Evolutionary conservation across 1,284 basidiomycete species (phyloP), one percentile per base, ranked within the genome.

Genomic region (Fomitopsis palustris): DNA sequence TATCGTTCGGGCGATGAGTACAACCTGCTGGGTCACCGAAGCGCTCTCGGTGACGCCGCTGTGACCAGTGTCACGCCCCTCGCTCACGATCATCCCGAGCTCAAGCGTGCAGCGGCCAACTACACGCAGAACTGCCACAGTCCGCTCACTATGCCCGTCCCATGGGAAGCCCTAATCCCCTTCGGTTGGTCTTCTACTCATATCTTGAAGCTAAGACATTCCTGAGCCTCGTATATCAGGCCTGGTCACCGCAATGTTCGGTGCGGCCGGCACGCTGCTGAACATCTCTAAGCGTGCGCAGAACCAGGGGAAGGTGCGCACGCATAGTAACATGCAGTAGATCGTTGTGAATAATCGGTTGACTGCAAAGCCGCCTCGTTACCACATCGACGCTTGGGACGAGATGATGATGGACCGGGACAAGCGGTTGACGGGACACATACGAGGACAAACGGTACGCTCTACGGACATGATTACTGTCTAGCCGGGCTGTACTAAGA

Each of bases 401-500:
- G 82, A 91, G 57, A 93, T 93, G 90, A 93, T 98, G 93, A 93
- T 96, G 89, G 85, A 88, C 69, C 81, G 95, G 60, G 95, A 98
- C 77, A 80, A 83, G 70, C 80, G 92, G 66, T 75, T 98, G 72
- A 96, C 95, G n/a, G 95, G 95, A 19, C 91, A 92, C 70, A 70
- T 77, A 68, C 83, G 95, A 66, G 93, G 93, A 55, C 95, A 97
- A 74, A 81, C 81, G 73, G 95, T 95, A 72, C 71, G 90, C n/a
- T 78, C 10, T 57, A 42, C 27, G n/a, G n/a, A n/a, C 54, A 56
- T 58, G 17, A n/a, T 14, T 21, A 3, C 16, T 31, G 9, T 49
- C 21, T 31, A n/a, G 12, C 19, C 8, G 35, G 16, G 14, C 8
- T 47, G 45, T 29, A 25, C 45, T 42, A 27, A 37, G 3, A 19